Base-by-base conservation (phyloP, 768 basidiomycete genomes). In the Tremella mesenterica region DNA sequence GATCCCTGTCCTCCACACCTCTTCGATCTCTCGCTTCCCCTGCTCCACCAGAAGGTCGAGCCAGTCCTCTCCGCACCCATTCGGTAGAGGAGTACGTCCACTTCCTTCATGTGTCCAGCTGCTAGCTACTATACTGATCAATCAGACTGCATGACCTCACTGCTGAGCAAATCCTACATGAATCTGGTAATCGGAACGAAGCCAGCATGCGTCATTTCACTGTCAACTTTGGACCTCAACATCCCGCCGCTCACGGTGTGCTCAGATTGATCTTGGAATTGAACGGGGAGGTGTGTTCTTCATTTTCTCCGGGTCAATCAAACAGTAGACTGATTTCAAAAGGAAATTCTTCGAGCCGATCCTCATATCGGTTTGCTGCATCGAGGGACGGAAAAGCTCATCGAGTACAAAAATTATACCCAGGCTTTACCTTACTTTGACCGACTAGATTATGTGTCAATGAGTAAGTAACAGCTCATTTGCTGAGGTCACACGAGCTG, bases 361-460 rank as follows among this genome's bases (percentile, higher is more conserved):
- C 73, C 73, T 54, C 95, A 99, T 65, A 85, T 97, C 65, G 95
- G 95, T 52, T 80, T 99, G 23, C 80, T 99, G 44, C 95, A 97
- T 75, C 83, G 95, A 61, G 95, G 93, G 20, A 99, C 93, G 18
- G 95, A 99, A 75, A 97, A 97, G 75, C 80, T 99, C 48, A 97
- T 97, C 58, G 95, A 97, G 75, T 93, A 91, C 80, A 99, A 99
- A 78, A 96, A 85, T 1, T 97, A 97, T 70, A 87, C 83, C 4
- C 95, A 99, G 77, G 95, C 95, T 0, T 77, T 97, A 18, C 95
- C 95, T 1, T 97, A 99, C 76, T 99, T 99, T 71, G 95, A 99
- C 73, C 89, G 95, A 64, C 80, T 97, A 55, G 95, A 99, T 78
- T 99, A 99, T 65, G 93, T 97, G 50, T 96, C 93, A 45, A 97